Percentiles rank a stretch among this genome's conserved stretches.
These are phyloP conservation scores for Martiniozyma abietophila DNA, from an alignment of 805 yeast species.

Conservation along the genomic window DNA sequence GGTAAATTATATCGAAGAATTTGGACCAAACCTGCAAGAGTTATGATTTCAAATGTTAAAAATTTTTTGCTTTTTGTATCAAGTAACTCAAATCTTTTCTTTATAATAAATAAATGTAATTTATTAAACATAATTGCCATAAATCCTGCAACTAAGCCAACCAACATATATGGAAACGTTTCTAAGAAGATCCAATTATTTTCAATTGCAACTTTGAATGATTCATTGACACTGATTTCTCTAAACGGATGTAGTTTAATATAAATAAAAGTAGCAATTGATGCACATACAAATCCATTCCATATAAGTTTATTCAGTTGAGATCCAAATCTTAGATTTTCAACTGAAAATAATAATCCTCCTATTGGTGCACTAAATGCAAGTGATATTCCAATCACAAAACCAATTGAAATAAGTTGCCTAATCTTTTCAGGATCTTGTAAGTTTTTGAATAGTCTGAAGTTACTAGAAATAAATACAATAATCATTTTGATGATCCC, in stretches of 20 bases:
- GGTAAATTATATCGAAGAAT: conserved; percentile 44
- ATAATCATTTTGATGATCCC: conserved; percentile 39
- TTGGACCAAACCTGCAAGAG: conserved; percentile 41
- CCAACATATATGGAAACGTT: conserved; percentile 56
- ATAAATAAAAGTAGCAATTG: conserved; percentile 56
- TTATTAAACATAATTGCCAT: conserved; percentile 48
- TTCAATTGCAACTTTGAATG: conserved; percentile 59
- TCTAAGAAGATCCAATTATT: conserved; percentile 68
- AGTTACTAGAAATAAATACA: conserved; percentile 19
- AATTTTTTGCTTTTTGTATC: conserved; percentile 25
- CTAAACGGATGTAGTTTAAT: conserved; percentile 42
- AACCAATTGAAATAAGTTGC: conserved; percentile 62
- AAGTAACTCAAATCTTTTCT: conserved; percentile 19
- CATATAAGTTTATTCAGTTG: conserved; percentile 62
- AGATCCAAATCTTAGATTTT: conserved; percentile 56
- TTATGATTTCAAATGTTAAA: conserved; percentile 35
- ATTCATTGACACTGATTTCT: conserved; percentile 29
- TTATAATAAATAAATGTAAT: conserved; percentile 37
- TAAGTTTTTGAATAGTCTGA: conserved; percentile 7
- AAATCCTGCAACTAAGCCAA: conserved; percentile 65
- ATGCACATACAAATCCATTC: conserved; percentile 76
- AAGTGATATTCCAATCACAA: conserved; percentile 77
- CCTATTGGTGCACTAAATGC: conserved; percentile 87
- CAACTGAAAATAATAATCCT: conserved; percentile 73
- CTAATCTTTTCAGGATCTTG: conserved; percentile 52